Base-by-base conservation (phyloP, 495 filamentous ascomycete genomes). In the Penicillium pancosmium region DNA sequence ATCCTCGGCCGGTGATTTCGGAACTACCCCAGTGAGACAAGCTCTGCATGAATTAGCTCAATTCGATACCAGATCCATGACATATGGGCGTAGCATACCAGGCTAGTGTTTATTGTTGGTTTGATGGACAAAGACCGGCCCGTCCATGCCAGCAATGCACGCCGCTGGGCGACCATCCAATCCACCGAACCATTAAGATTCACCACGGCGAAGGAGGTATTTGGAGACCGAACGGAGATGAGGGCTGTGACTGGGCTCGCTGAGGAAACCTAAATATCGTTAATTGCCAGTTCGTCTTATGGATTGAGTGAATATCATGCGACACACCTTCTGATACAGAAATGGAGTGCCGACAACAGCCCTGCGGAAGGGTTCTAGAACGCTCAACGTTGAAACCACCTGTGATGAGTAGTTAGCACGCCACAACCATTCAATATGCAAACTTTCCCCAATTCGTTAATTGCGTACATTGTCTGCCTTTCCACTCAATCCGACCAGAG, bases 101-200 rank as follows among this genome's bases (percentile, higher is more conserved):
- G 78, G 57, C 81, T 86, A 33, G 79, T 80, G 58, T 92, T 92
- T 48, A 93, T 77, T 31, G 82, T 87, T 1, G 94, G 93, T 23
- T 81, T 82, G 12, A 94, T 81, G 15, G 82, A 76, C 23, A 98
- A 79, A 2, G 91, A 91, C 68, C 93, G 87, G 27, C 94, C 94
- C n/a, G 92, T 95, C 94, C 94, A 98, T 54, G 94, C 95, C 11
- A 97, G 81, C 55, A 98, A 80, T 9, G 91, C 91, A 58, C 88
- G 86, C 52, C 90, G 80, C 70, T 96, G 93, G 11, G 89, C 81
- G 27, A 98, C 76, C 80, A 93, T 92, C 94, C 95, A 98, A 77
- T 98, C 94, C 57, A 89, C 84, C n/a, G 91, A 91, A 31, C 94
- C 94, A 80, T 98, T 91, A 36, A 98, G 84, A 65, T 93, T 86